These are phyloP conservation scores for Solanum okadae DNA, from an alignment of 257 asterid genomes.

Conservation along the genomic window DNA sequence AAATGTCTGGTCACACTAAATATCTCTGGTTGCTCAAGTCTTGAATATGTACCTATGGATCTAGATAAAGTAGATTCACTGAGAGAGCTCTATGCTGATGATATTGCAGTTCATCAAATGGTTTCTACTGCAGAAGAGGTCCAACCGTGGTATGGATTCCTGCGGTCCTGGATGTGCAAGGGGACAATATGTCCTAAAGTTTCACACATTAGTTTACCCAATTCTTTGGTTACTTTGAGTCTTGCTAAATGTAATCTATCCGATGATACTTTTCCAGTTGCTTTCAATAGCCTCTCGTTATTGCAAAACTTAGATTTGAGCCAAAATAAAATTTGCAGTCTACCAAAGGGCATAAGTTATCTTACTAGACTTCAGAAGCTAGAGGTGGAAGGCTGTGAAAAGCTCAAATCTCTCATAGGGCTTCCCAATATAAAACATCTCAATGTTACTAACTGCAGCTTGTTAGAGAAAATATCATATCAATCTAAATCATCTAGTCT, in stretches of 20 bases:
- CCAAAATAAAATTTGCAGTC: neutral
- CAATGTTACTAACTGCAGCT: slow-evolving; percentile 4
- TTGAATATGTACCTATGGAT: neutral
- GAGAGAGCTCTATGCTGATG: slow-evolving; percentile 7
- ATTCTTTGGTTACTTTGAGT: neutral
- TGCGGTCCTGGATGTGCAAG: neutral
- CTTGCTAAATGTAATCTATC: slow-evolving; percentile 11
- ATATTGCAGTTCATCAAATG: neutral
- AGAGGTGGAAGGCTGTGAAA: neutral
- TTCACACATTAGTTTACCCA: neutral
- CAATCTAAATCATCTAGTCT: neutral
- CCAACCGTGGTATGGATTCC: neutral
- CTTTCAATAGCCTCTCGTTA: slow-evolving; percentile 4
- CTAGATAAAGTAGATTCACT: neutral
- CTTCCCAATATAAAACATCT: slow-evolving; percentile 4
- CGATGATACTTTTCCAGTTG: slow-evolving; percentile 5
- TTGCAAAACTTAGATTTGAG: slow-evolving; percentile 7
- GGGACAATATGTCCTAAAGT: neutral
- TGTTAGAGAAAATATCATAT: slow-evolving; percentile 3
- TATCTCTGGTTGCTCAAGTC: slow-evolving; percentile 12
- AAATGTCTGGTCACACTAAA: slow-evolving; percentile 6
- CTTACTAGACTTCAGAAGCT: slow-evolving; percentile 5
- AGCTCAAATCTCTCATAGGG: slow-evolving; percentile 1
- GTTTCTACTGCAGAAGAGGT: neutral
- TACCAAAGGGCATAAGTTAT: slow-evolving; percentile 3